Conservation (phyloP, 2,329 filamentous ascomycete genomes). For the Xylaria arbuscula region DNA sequence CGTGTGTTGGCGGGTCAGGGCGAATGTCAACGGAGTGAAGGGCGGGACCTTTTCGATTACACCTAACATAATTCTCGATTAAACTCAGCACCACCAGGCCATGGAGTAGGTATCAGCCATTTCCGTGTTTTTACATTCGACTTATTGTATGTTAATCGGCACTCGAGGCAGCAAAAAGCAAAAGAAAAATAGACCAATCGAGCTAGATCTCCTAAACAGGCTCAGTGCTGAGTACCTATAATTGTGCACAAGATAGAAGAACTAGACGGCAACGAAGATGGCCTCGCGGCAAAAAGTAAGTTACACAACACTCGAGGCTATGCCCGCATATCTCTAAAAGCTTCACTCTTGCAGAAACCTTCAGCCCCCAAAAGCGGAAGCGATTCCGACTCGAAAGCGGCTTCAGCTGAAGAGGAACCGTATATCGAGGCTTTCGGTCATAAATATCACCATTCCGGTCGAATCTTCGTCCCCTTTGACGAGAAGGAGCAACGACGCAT, state of each 20-base stretch:
- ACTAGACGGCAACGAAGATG: slow-evolving; percentile 29
- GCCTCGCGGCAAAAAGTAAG: slow-evolving; percentile 33
- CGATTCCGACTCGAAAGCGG: slow-evolving; percentile 32
- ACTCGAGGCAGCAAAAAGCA: neutral
- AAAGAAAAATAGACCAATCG: neutral
- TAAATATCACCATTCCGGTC: slow-evolving; percentile 46
- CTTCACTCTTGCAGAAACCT: slow-evolving; percentile 30
- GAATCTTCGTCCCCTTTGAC: slow-evolving; percentile 49
- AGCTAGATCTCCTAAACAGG: neutral
- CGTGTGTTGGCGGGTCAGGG: slow-evolving; percentile 24
- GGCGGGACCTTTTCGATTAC: slow-evolving; percentile 22
- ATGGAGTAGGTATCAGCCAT: slow-evolving; percentile 27
- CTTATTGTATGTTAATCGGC: slow-evolving; percentile 8
- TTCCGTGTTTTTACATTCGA: slow-evolving; percentile 8
- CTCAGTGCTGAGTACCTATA: slow-evolving; percentile 11
- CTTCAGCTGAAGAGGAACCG: slow-evolving; percentile 32
- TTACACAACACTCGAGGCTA: neutral
- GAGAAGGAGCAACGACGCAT: slow-evolving; percentile 46
- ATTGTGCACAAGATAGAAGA: slow-evolving; percentile 14
- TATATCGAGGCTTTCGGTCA: slow-evolving; percentile 48
- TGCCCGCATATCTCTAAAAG: slow-evolving; percentile 19
- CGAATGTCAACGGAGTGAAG: slow-evolving; percentile 21
- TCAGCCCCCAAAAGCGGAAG: slow-evolving; percentile 29
- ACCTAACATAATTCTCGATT: slow-evolving; percentile 11
- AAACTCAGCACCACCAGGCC: neutral